These are phyloP conservation scores for Brasenia schreberi DNA, from an alignment of 164 flowering plant genomes.

Conservation along the genomic window DNA sequence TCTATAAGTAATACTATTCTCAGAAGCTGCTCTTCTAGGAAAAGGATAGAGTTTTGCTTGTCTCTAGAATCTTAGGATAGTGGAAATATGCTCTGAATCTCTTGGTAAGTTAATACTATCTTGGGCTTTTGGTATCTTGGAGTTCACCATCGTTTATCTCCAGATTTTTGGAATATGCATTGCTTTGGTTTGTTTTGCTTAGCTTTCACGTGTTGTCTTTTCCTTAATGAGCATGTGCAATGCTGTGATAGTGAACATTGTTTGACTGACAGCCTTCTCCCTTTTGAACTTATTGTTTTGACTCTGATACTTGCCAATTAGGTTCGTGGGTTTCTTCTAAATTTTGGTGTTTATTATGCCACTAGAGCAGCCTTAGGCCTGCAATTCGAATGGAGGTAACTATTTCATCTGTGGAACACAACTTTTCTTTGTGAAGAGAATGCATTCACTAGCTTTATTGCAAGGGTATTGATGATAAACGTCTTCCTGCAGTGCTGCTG, in stretches of 20 bases:
- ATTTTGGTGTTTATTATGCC: constrained; percentile 95
- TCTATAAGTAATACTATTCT: too few relatives aligned
- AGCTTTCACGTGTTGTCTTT: too few relatives aligned
- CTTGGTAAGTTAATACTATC: too few relatives aligned
- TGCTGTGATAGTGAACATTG: not conserved
- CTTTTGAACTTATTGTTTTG: not conserved
- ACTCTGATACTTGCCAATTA: constrained; percentile 16
- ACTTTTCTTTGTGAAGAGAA: not conserved
- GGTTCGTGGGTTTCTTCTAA: constrained; percentile 99
- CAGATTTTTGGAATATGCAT: too few relatives aligned
- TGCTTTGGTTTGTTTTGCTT: too few relatives aligned
- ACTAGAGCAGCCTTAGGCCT: constrained; percentile 92
- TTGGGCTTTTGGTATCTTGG: too few relatives aligned
- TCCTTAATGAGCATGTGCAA: not conserved
- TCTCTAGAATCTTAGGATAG: too few relatives aligned
- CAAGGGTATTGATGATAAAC: not conserved
- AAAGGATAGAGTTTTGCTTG: too few relatives aligned
- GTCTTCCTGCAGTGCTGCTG: constrained; percentile 61
- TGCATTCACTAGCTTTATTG: not conserved
- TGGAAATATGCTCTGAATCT: too few relatives aligned
- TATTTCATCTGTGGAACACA: constrained; percentile 5
- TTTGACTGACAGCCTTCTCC: too few relatives aligned
- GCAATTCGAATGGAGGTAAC: constrained; percentile 86
- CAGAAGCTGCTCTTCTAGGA: too few relatives aligned
- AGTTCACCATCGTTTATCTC: too few relatives aligned